Percentiles rank a stretch among this genome's conserved stretches.
These are phyloP conservation scores for Meredithiella fracta DNA, from an alignment of 2,329 filamentous ascomycete genomes.

Conservation along the genomic window DNA sequence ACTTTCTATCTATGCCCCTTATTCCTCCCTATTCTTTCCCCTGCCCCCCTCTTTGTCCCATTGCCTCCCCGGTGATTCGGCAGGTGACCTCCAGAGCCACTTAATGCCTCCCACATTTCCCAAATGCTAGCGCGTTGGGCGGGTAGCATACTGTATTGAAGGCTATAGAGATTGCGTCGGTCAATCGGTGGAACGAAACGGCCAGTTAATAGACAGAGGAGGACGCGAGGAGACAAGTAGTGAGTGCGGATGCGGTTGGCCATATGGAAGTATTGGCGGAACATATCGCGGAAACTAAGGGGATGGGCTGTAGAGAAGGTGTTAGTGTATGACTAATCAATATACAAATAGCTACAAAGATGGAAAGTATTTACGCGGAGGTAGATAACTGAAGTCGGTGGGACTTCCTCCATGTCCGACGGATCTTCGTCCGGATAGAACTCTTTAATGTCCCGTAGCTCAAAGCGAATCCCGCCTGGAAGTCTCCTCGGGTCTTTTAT, in stretches of 20 bases:
- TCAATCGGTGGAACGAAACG: constrained; percentile 92
- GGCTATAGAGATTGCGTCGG: constrained; percentile 80
- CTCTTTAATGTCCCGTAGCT: constrained; percentile 59
- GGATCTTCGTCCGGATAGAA: constrained; percentile 23
- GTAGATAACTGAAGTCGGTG: constrained; percentile 63
- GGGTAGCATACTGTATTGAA: constrained; percentile 97
- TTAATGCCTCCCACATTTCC: constrained; percentile 71
- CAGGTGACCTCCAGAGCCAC: constrained; percentile 23
- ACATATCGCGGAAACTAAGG: constrained; percentile 88
- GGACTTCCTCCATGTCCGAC: constrained; percentile 12
- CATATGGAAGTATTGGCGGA: constrained; percentile 93
- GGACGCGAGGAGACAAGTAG: constrained; percentile 76
- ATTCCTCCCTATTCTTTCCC: neutral
- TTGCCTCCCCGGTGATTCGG: constrained; percentile 18
- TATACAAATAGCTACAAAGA: neutral
- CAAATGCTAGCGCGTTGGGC: constrained; percentile 60
- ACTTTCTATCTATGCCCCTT: constrained; percentile 6
- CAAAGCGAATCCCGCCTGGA: constrained; percentile 76
- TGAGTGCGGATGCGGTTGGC: constrained; percentile 84
- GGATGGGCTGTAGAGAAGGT: constrained; percentile 48
- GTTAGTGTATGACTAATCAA: constrained; percentile 3
- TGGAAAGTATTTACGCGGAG: constrained; percentile 47
- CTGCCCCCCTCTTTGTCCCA: constrained; percentile 16
- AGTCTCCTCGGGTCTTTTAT: constrained; percentile 83
- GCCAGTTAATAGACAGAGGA: constrained; percentile 75